Evolutionary conservation across 495 filamentous ascomycete genomes (phyloP).

Genomic region (Trichocladium uniseriatum): DNA sequence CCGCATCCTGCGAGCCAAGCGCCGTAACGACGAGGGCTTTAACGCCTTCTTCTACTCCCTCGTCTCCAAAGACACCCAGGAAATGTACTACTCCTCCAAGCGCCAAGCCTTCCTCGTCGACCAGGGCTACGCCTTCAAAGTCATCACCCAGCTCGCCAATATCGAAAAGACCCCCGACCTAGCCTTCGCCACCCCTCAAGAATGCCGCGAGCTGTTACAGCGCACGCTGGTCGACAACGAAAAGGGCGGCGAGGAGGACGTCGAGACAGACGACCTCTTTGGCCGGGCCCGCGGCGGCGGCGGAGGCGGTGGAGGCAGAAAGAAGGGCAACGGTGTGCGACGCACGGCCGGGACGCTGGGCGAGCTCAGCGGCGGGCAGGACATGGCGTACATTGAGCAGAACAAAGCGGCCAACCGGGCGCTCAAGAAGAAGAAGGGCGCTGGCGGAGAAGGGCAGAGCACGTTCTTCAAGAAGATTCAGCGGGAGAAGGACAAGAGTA

Average conservation of each 20-base stretch:
- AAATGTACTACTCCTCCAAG: slow-evolving; percentile 98
- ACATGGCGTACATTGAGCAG: slow-evolving; percentile 94
- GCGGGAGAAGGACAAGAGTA: slow-evolving; percentile 48
- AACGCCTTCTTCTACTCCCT: slow-evolving; percentile 99
- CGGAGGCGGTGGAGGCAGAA: slow-evolving; percentile 27
- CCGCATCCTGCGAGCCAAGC: slow-evolving; percentile 90
- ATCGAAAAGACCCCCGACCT: slow-evolving; percentile 77
- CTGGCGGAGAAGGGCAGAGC: slow-evolving; percentile 26
- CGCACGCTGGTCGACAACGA: slow-evolving; percentile 91
- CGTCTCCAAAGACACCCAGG: slow-evolving; percentile 91
- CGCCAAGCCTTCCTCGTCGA: slow-evolving; percentile 97
- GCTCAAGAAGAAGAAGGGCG: slow-evolving; percentile 57
- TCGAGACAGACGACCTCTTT: slow-evolving; percentile 78
- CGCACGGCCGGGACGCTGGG: slow-evolving; percentile 77
- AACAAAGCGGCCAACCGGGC: slow-evolving; percentile 63
- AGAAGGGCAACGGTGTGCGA: slow-evolving; percentile 43
- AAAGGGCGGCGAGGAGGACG: slow-evolving; percentile 63
- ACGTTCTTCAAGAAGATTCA: slow-evolving; percentile 71
- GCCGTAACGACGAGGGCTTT: slow-evolving; percentile 96
- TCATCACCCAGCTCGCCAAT: slow-evolving; percentile 91
- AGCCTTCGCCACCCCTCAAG: slow-evolving; percentile 67
- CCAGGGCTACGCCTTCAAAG: slow-evolving; percentile 98
- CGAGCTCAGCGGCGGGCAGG: slow-evolving; percentile 79
- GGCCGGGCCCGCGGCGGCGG: slow-evolving; percentile 32
- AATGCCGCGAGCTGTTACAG: slow-evolving; percentile 80